Evolutionary conservation across 2,329 filamentous ascomycete genomes (phyloP), one percentile per base, ranked within the genome.

Genomic region (Bipolaris victoriae): DNA sequence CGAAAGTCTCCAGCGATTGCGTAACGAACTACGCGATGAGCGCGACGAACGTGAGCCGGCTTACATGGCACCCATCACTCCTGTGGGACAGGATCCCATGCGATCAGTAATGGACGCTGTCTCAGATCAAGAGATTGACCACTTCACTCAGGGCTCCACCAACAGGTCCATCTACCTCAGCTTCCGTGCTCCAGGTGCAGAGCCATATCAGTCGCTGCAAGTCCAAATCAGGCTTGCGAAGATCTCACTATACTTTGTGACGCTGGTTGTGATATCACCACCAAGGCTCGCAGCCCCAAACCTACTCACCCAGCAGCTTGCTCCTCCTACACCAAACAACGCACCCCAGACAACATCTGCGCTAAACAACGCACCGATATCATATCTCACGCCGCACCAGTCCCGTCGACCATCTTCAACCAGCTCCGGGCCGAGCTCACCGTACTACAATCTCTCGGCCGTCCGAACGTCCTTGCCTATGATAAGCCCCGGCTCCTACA

Each of bases 41-140:
- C 69, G 79, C 47, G 79, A 81, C 39, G 70, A 74, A 29, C 76
- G 79, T 36, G 81, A 83, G 53, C 81, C 82, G 13, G 69, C 80
- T 26, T 82, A 81, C 60, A 78, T 83, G 68, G 77, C 82, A 22
- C 80, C 81, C 5, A 83, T 83, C 22, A 77, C 76, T 15, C 73
- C 74, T 10, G 67, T 78, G 4, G 74, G 75, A 33, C 74, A 80
- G 37, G 79, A 81, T 62, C 77, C 78, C 10, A 67, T 82, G 45
- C 73, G 74, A 18, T 55, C 66, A 5, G 72, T 80, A 11, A 68
- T 82, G 44, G 71, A 77, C 15, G 69, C 71, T 22, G 68, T 81
- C 7, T 63, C 66, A 3, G 78, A 81, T 40, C 69, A 68, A 4
- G 79, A 82, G 51, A 72, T 80, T 13, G 80, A 81, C 18, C 71